phyloP scores from a whole-genome alignment of 177 flowering plant genomes.

The Tripterygium wilfordii region DNA sequence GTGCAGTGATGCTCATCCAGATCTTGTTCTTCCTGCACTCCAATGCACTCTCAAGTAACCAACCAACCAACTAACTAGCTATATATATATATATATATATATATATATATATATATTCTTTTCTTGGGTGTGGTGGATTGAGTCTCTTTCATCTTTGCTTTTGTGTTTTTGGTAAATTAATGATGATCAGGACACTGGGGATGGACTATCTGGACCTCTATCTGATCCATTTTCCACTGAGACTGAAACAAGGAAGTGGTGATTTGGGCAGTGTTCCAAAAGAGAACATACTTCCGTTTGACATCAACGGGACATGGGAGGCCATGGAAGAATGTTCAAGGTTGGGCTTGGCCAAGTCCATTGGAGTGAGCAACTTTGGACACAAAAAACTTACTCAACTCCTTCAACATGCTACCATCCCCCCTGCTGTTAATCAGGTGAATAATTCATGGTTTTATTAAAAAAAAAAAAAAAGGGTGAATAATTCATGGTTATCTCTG shows the following conservation, averaged over 20 bases:
- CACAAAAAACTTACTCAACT: slow-evolving; percentile 22
- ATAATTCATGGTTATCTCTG: too few species aligned
- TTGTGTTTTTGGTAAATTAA: background rate
- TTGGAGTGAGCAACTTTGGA: slow-evolving; percentile 39
- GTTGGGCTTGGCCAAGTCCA: slow-evolving; percentile 30
- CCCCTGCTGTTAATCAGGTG: slow-evolving; percentile 36
- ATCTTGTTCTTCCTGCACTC: slow-evolving; percentile 13
- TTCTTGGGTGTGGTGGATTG: too few species aligned
- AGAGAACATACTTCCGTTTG: slow-evolving; percentile 21
- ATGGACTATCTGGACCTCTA: slow-evolving; percentile 33
- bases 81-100: too few species aligned
- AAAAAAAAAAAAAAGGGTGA: too few species aligned
- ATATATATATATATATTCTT: too few species aligned
- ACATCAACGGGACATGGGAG: slow-evolving; percentile 25
- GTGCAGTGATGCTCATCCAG: slow-evolving; percentile 5
- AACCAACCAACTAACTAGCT: background rate
- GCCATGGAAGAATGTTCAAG: slow-evolving; percentile 38
- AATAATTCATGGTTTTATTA: background rate
- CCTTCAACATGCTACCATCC: slow-evolving; percentile 13
- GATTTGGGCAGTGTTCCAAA: background rate
- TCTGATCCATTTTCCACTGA: slow-evolving; percentile 28
- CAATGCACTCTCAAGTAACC: slow-evolving; percentile 4
- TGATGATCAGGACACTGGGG: slow-evolving; percentile 12
- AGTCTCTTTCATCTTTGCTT: too few species aligned
- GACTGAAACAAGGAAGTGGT: slow-evolving; percentile 3